These are phyloP conservation scores for Podospora bellae-mahoneyi DNA, from an alignment of 495 filamentous ascomycete species.

Conservation along the genomic window DNA sequence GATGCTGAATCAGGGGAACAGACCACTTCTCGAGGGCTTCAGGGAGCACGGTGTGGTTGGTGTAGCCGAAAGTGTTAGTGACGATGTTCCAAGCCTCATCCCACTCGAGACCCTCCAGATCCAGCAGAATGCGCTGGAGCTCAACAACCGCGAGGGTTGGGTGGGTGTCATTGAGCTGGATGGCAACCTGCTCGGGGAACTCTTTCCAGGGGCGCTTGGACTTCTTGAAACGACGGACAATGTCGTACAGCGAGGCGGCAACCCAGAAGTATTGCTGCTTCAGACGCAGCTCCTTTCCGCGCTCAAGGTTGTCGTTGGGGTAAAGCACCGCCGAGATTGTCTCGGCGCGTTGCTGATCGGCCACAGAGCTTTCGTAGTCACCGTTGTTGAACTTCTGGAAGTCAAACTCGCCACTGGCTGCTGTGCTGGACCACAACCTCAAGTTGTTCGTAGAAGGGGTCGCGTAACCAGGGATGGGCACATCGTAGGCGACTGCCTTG, in stretches of 20 bases:
- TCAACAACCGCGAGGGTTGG: constrained; percentile 95
- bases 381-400: constrained; percentile 99
- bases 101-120: constrained; percentile 88
- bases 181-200: constrained; percentile 92
- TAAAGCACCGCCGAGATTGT: constrained; percentile 97
- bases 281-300: constrained; percentile 92
- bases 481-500: constrained; percentile 89
- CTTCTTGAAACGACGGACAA: constrained; percentile 97
- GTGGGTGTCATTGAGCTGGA: constrained; percentile 97
- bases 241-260: constrained; percentile 91
- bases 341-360: constrained; percentile 92
- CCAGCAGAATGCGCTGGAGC: constrained; percentile 85
- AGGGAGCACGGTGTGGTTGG: constrained; percentile 95
- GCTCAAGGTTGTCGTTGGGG: constrained; percentile 94
- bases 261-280: constrained; percentile 99
- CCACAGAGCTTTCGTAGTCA: constrained; percentile 95
- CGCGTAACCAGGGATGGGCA: constrained; percentile 86
- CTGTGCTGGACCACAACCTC: constrained; percentile 94
- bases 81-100: constrained; percentile 87
- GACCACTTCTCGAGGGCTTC: constrained; percentile 99
- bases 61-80: constrained; percentile 76
- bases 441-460: constrained; percentile 95
- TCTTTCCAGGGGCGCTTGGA: constrained; percentile 83
- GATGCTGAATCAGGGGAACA: constrained; percentile 83
- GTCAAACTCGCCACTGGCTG: constrained; percentile 94